phyloP scores from a whole-genome alignment of 75 land plant genomes.

The Pinus tabuliformis region DNA sequence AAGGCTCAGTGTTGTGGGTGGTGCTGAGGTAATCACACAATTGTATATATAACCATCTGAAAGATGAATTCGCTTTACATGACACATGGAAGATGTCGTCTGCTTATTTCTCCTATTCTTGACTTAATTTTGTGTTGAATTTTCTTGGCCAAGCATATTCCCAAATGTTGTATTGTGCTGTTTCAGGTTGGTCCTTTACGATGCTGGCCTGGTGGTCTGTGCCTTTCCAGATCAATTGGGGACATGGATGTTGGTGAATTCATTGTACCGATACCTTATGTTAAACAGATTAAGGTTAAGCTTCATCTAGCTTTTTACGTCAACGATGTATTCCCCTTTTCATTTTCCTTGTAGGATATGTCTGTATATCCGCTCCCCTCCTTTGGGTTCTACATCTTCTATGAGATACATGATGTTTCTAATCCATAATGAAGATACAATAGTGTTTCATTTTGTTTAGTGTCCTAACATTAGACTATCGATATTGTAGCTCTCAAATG shows the following conservation, averaged over 20 bases:
- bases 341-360: not conserved
- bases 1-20: conserved; percentile 74
- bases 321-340: not conserved
- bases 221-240: conserved; percentile 90
- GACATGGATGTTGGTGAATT: conserved; percentile 93
- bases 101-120: not conserved
- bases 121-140: not conserved
- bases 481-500: conserved; percentile 55
- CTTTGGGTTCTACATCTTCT: not conserved
- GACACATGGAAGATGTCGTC: not conserved
- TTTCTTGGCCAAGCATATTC: not conserved
- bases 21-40: conserved; percentile 58
- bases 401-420: not conserved
- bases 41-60: not conserved
- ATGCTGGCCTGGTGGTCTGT: conserved; percentile 97
- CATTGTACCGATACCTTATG: conserved; percentile 85
- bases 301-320: not conserved
- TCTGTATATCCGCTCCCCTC: not conserved
- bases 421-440: not conserved
- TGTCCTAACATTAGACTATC: not conserved
- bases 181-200: conserved; percentile 87
- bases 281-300: conserved; percentile 88
- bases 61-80: not conserved
- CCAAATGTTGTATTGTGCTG: conserved; percentile 5
- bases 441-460: not conserved